Conservation (phyloP, 139 green algal genomes). For the Micractinium conductrix region DNA sequence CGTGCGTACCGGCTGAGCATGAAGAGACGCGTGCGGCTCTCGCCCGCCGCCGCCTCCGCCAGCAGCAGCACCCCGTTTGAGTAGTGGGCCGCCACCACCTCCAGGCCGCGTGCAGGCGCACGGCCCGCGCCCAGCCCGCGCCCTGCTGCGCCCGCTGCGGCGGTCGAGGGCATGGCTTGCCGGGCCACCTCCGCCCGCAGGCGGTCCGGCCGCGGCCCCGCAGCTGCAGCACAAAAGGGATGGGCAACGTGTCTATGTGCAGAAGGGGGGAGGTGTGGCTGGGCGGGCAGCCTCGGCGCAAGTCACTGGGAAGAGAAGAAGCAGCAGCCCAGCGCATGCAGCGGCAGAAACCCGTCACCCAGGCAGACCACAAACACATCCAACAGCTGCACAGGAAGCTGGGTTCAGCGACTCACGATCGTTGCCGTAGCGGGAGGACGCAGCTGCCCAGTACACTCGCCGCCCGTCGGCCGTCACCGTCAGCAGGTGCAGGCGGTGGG, state of each 20-base stretch:
- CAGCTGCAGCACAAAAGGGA: background rate
- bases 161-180: slow-evolving; percentile 44
- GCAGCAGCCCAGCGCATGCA: background rate
- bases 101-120: slow-evolving; percentile 48
- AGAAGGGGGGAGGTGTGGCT: no score
- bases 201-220: slow-evolving; percentile 45
- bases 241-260: background rate
- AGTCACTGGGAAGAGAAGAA: no score
- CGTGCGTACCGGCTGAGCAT: slow-evolving; percentile 21
- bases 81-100: slow-evolving; percentile 75
- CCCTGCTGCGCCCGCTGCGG: background rate
- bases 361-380: background rate
- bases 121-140: background rate
- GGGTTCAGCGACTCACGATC: slow-evolving; percentile 7
- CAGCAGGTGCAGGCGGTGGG: slow-evolving; percentile 76
- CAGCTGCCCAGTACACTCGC: slow-evolving; percentile 84
- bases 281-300: no score
- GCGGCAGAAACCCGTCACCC: no score
- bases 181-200: slow-evolving; percentile 68
- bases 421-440: background rate
- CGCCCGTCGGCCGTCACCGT: slow-evolving; percentile 86
- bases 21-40: slow-evolving; percentile 45
- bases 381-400: no score
- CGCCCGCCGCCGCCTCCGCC: slow-evolving; percentile 52
- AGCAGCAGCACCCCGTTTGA: slow-evolving; percentile 71